A percentile compares a stretch with the other conserved stretches of the same genome.
These are phyloP conservation scores for Fusarium nodosum DNA, from an alignment of 2,329 filamentous ascomycete genomes.

Conservation along the genomic window DNA sequence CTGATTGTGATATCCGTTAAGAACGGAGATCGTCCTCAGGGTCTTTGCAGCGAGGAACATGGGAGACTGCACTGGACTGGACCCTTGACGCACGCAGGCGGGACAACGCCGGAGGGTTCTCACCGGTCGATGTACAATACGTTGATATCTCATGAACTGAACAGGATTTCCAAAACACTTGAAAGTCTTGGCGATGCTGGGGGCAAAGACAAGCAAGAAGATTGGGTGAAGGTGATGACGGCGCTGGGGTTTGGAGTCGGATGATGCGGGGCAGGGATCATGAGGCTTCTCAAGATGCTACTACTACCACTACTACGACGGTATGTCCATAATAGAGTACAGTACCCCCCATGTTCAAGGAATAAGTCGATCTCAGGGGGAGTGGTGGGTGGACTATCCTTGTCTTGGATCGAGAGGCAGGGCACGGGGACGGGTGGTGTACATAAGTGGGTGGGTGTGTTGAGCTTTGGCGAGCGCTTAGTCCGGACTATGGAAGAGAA, in stretches of 20 bases:
- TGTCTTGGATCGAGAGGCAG: constrained; percentile 33
- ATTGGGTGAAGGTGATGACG: constrained; percentile 20
- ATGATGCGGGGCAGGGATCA: constrained; percentile 52
- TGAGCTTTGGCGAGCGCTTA: constrained; percentile 38
- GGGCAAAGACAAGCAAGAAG: constrained; percentile 31
- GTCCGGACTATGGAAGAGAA: constrained; percentile 22
- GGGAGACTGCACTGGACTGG: constrained; percentile 2
- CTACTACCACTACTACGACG: constrained; percentile 9
- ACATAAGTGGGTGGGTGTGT: constrained; percentile 32
- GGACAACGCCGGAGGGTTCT: constrained; percentile 41
- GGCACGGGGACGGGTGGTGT: constrained; percentile 38
- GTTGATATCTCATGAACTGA: constrained; percentile 3
- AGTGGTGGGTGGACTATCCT: constrained; percentile 39
- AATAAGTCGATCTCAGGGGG: constrained; percentile 45
- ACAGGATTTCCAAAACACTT: constrained; percentile 15
- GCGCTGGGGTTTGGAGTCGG: constrained; percentile 44
- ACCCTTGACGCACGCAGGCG: constrained; percentile 33
- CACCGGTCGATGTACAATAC: constrained; percentile 26
- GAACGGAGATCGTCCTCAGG: constrained; percentile 34
- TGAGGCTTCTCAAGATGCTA: constrained; percentile 49
- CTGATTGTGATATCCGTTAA: constrained; percentile 17
- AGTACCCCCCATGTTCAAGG: constrained; percentile 31
- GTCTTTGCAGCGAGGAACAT: constrained; percentile 32
- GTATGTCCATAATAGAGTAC: not conserved
- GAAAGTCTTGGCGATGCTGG: constrained; percentile 24